Evolutionary conservation across 1,284 basidiomycete species (phyloP), one percentile per base, ranked within the genome.

Genomic region (Ceratobasidium sp.): DNA sequence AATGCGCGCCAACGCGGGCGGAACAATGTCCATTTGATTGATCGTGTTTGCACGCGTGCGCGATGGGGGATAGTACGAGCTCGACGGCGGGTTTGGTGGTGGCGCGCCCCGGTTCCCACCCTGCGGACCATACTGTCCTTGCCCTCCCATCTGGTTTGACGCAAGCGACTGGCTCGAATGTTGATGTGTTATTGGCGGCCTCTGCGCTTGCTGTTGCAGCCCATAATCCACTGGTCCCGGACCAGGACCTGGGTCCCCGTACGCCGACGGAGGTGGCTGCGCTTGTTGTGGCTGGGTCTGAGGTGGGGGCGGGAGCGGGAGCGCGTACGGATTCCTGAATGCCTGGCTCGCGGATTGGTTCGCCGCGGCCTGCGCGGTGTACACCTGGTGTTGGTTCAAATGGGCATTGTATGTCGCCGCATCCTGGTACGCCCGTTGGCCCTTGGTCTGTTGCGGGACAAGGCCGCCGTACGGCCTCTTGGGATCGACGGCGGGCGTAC

Each of bases 391-490:
- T 83, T 97, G 96, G 1, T 92, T 93, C 62, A 98, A 89, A 83
- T 97, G 97, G 81, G 98, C 96, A 81, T 96, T 96, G 87, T 99
- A 99, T 0, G 94, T 87, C 12, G 96, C 96, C 0, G 97, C 96
- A 84, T 98, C 97, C 82, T 94, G 94, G 83, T 94, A 97, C 4
- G 95, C 92, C 71, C 96, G 88, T 35, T 92, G 92, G 16, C 93
- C 92, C 82, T 91, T 94, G 67, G 88, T 94, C 83, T 90, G 95
- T 78, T 88, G 93, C 16, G 94, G 92, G 18, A 96, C 92, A 48
- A 99, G 88, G 7, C 97, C 97, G n/a, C 97, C 97, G 82, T 96
- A 99, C 30, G 96, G 96, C 82, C 96, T 93, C 85, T 96, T 95
- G 12, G 93, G 90, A 82, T 95, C 92, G 50, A 88, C 81, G 1